A percentile compares a stretch with the other conserved stretches of the same genome.
Evolutionary conservation across 2,329 filamentous ascomycete genomes (phyloP).

Genomic region (Arachnomyces sp.): DNA sequence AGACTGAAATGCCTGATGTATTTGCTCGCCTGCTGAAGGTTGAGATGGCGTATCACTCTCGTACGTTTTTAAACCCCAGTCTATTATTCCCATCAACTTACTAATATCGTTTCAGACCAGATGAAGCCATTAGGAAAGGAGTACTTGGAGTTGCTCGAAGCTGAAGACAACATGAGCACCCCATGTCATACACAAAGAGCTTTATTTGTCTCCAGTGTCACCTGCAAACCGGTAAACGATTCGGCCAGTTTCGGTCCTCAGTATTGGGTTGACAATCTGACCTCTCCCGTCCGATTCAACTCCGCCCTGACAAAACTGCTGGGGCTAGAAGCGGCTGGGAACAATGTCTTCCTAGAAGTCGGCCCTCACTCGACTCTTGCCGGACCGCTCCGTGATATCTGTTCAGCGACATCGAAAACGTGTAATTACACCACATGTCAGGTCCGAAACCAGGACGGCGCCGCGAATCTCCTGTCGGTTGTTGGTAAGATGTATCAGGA

Average conservation of each 20-base stretch:
- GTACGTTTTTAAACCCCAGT: conserved; percentile 20
- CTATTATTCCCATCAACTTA: neutral
- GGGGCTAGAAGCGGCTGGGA: neutral
- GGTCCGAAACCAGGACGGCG: conserved; percentile 6
- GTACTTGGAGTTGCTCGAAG: conserved; percentile 7
- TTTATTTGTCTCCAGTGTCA: conserved; percentile 5
- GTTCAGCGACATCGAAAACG: neutral
- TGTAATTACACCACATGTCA: neutral
- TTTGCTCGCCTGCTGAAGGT: conserved; percentile 9
- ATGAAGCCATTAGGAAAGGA: neutral
- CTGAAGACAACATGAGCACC: neutral
- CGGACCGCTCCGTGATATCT: conserved; percentile 4
- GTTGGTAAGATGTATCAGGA: conserved; percentile 1
- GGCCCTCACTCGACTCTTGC: conserved; percentile 8
- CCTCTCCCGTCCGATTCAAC: neutral
- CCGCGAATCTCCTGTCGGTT: neutral
- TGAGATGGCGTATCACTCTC: conserved; percentile 6
- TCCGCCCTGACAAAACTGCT: neutral
- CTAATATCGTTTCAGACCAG: neutral
- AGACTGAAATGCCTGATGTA: neutral
- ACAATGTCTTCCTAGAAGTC: conserved; percentile 5
- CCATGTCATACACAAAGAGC: conserved; percentile 1
- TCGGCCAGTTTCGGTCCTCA: neutral
- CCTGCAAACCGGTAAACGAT: conserved; percentile 1
- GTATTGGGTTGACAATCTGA: neutral